Conservation (phyloP, 1,139 yeast species). For the Lodderomyces orthopsilosis region DNA sequence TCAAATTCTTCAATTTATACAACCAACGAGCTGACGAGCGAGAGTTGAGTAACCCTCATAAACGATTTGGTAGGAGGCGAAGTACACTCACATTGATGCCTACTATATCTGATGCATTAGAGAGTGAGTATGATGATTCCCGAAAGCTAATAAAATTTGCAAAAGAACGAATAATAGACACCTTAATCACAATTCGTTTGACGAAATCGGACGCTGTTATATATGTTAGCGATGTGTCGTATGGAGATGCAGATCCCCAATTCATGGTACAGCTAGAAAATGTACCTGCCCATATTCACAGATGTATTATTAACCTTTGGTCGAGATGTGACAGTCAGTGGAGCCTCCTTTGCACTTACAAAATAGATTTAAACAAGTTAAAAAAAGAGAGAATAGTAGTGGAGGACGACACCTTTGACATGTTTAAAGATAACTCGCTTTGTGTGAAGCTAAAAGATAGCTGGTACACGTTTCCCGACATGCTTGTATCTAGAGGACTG, state of each 20-base stretch:
- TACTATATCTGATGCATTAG: not conserved
- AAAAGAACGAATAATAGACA: constrained; percentile 21
- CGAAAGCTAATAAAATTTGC: constrained; percentile 12
- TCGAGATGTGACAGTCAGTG: constrained; percentile 17
- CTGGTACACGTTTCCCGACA: constrained; percentile 21
- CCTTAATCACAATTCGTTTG: constrained; percentile 29
- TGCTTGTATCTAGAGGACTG: constrained; percentile 4
- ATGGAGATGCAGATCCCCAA: constrained; percentile 26
- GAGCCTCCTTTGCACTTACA: constrained; percentile 20
- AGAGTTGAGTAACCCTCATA: constrained; percentile 2
- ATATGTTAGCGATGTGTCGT: constrained; percentile 37
- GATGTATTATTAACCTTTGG: constrained; percentile 27
- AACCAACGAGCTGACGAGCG: constrained; percentile 4
- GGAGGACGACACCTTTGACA: constrained; percentile 14
- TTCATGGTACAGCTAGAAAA: constrained; percentile 31
- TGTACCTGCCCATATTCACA: constrained; percentile 14
- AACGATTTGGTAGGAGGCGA: constrained; percentile 8
- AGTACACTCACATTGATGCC: constrained; percentile 8
- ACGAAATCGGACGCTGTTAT: constrained; percentile 18
- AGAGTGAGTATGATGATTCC: constrained; percentile 5
- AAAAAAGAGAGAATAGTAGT: constrained; percentile 4
- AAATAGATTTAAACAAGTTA: constrained; percentile 22
- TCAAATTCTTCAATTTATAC: constrained; percentile 9
- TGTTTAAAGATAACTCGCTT: constrained; percentile 25
- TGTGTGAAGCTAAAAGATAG: constrained; percentile 23